Conservation (phyloP, 768 basidiomycete species). For the Mycena haematopus region DNA sequence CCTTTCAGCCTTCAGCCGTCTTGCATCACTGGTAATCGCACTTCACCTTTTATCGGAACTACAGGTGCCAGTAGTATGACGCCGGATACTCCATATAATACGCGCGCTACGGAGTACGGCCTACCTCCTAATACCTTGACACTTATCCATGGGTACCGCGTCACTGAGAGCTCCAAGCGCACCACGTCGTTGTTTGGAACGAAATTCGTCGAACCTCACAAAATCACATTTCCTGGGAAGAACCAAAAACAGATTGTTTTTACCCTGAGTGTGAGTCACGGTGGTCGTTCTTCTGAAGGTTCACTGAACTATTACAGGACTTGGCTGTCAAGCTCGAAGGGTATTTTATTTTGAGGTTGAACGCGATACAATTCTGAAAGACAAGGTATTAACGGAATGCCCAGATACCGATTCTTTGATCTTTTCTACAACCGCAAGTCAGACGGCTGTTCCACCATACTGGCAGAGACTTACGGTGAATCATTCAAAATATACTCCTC, state of each 20-base stretch:
- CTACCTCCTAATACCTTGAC: neutral
- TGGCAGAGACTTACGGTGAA: slow-evolving; percentile 71
- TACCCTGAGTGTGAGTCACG: slow-evolving; percentile 23
- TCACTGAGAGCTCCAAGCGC: slow-evolving; percentile 16
- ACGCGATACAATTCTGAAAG: no score
- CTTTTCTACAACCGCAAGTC: slow-evolving; percentile 50
- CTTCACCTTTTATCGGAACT: neutral
- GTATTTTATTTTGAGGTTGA: slow-evolving; percentile 12
- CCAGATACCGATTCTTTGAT: slow-evolving; percentile 64
- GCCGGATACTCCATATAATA: neutral
- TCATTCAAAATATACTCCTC: slow-evolving; percentile 72
- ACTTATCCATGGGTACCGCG: neutral
- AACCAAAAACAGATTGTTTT: slow-evolving; percentile 15
- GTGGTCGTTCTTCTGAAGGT: neutral
- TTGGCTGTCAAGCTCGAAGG: slow-evolving; percentile 18
- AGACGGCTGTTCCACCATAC: slow-evolving; percentile 47
- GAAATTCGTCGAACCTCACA: slow-evolving; percentile 21
- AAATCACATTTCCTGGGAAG: neutral
- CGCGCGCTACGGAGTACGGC: neutral
- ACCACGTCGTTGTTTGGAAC: slow-evolving; percentile 17
- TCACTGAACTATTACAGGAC: slow-evolving; percentile 3
- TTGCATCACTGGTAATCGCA: neutral
- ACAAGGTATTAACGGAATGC: neutral
- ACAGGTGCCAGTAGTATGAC: neutral
- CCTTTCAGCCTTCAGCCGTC: neutral